Evolutionary conservation across 345 rosid genomes (phyloP).

Genomic region (Hibiscus mutabilis): DNA sequence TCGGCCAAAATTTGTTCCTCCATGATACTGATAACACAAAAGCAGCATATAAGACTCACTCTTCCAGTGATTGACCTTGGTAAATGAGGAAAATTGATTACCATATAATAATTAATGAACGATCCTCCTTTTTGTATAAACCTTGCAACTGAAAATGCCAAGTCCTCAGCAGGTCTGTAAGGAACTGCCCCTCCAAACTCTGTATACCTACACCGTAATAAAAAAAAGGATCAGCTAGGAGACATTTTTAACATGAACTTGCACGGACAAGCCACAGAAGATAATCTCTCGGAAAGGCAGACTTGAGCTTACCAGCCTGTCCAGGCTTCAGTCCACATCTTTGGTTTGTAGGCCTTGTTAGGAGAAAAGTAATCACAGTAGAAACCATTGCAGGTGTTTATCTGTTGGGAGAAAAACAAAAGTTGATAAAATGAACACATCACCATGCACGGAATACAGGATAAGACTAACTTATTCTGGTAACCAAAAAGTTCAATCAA

Average conservation of each 20-base stretch:
- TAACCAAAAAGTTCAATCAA: neutral
- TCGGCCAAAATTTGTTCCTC: slow-evolving; percentile 98
- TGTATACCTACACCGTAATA: slow-evolving; percentile 55
- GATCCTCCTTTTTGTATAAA: no score
- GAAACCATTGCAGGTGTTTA: no score
- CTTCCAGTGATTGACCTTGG: slow-evolving; percentile 10
- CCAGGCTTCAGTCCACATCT: slow-evolving; percentile 99
- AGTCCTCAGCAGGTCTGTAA: slow-evolving; percentile 86
- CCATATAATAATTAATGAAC: slow-evolving; percentile 93
- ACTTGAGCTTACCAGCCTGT: slow-evolving; percentile 74
- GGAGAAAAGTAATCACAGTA: slow-evolving; percentile 90
- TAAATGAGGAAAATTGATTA: slow-evolving; percentile 22
- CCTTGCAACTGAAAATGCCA: slow-evolving; percentile 97
- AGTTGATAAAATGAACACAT: neutral
- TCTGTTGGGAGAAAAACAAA: slow-evolving; percentile 37
- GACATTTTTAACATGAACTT: neutral
- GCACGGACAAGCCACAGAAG: neutral
- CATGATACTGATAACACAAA: slow-evolving; percentile 64
- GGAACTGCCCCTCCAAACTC: slow-evolving; percentile 97
- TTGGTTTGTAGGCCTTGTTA: slow-evolving; percentile 88
- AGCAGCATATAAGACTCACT: slow-evolving; percentile 11
- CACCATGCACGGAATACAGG: neutral
- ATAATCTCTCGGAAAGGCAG: neutral
- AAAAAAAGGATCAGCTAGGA: slow-evolving; percentile 7
- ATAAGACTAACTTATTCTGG: neutral